Evolutionary conservation across 208 protist genomes (phyloP).

Genomic region (Leishmania major): DNA sequence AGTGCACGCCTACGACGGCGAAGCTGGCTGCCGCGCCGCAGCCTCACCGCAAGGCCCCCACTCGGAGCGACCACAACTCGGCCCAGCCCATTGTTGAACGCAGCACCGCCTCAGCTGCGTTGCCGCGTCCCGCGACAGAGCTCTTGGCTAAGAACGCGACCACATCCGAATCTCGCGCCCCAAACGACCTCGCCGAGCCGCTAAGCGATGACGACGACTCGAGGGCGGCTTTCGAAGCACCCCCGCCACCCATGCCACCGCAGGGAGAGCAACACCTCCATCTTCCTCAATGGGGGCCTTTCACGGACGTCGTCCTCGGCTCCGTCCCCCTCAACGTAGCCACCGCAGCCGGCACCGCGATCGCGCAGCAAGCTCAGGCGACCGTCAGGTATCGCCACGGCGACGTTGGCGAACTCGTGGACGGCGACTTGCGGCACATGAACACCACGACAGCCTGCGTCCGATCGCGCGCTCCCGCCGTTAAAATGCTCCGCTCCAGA

Average conservation of each 20-base stretch:
- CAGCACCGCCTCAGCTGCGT: too few relatives aligned
- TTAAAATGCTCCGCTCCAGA: background rate
- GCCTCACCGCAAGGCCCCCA: background rate
- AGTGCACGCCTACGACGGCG: background rate
- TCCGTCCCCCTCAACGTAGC: background rate
- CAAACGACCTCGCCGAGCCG: background rate
- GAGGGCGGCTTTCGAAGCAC: background rate
- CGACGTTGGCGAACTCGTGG: background rate
- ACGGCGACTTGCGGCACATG: background rate
- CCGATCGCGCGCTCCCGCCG: background rate
- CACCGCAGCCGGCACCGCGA: background rate
- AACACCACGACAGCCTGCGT: background rate
- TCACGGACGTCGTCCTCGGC: background rate
- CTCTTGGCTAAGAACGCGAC: background rate
- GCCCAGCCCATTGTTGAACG: background rate
- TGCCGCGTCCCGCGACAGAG: background rate
- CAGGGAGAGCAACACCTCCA: background rate
- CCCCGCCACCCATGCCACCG: background rate
- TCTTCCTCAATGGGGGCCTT: background rate
- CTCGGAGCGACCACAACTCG: background rate
- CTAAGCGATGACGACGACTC: background rate
- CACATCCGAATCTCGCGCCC: background rate
- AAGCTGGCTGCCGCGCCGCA: background rate
- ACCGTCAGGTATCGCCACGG: background rate
- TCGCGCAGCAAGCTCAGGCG: background rate